Evolutionary conservation across 164 flowering plant species (phyloP), one percentile per base, ranked within the genome.

Genomic region (Annona cherimola): DNA sequence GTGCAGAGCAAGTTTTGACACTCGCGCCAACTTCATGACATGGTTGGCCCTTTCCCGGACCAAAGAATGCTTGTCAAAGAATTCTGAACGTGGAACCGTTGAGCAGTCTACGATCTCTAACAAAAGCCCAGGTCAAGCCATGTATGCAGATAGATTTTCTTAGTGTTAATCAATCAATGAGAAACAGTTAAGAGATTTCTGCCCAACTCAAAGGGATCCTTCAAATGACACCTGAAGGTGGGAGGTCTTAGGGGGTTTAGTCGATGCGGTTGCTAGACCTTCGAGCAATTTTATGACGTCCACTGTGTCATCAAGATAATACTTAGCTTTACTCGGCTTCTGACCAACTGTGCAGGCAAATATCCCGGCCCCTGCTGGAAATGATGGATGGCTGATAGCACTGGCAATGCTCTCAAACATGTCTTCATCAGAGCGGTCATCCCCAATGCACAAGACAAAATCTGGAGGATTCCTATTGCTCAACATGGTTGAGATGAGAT

Each of bases 291-390:
- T 75, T 44, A 75, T 70, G 43, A 75, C 77, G 11, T 75, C 73
- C 4, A 75, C 77, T 4, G 77, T 75, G 20, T 75, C 77, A 66
- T 75, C 77, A 8, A 75, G 77, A 60, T 65, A 75, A 61, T 75
- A 75, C 39, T 75, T 75, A 20, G 77, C 77, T 62, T 55, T 75
- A 26, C 77, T 75, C 11, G 77, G 77, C 57, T 75, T 75, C 66
- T 66, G 77, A 2, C 73, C 77, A 20, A 75, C 77, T 0, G 77
- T 75, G 54, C 77, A 75, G 2, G 77, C 77, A 45, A 70, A 75
- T 59, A 75, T 66, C 44, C 71, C 78, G 0, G 74, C 61, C 39
- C 39, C 59, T 0, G 71, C 35, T 1, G 71, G 78, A 39, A 74
- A 41, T n/a, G 72, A 69, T 11, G 72, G 76, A 26, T 54, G 41